Conservation (phyloP, 176 grass and related monocot species). For the Thalia dealbata region DNA sequence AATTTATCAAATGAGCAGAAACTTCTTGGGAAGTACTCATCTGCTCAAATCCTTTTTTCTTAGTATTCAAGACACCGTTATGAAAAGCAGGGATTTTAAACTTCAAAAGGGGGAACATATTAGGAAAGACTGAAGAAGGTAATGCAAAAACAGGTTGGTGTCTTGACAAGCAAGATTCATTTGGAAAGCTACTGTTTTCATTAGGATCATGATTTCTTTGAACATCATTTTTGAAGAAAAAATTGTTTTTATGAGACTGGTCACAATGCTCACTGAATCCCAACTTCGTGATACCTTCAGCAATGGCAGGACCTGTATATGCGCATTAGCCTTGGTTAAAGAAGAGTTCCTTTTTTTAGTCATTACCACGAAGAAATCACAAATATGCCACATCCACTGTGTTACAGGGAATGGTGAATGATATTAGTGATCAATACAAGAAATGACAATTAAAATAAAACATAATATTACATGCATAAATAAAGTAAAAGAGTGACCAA, state of each 20-base stretch:
- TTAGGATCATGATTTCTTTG: slow-evolving; percentile 16
- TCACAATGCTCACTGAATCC: slow-evolving; percentile 24
- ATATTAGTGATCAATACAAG: neutral
- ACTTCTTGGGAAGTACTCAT: slow-evolving; percentile 28
- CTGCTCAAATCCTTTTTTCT: slow-evolving; percentile 21
- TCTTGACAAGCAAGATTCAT: slow-evolving; percentile 25
- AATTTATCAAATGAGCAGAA: slow-evolving; percentile 19
- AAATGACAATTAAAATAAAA: neutral
- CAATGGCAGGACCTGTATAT: neutral
- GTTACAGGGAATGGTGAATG: neutral
- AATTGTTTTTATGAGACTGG: slow-evolving; percentile 35
- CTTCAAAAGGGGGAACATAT: slow-evolving; percentile 47
- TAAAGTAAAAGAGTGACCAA: neutral
- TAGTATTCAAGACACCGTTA: slow-evolving; percentile 23
- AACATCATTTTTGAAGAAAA: slow-evolving; percentile 29
- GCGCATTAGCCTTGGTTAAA: neutral
- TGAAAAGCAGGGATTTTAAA: slow-evolving; percentile 24
- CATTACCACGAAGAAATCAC: neutral
- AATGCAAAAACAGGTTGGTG: slow-evolving; percentile 1
- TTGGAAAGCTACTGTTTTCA: slow-evolving; percentile 32
- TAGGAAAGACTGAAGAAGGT: slow-evolving; percentile 48
- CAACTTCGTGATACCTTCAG: neutral
- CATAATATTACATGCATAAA: neutral
- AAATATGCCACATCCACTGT: neutral
- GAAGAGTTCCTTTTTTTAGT: neutral